phyloP scores from a whole-genome alignment of 2,329 filamentous ascomycete species.

The Periconia sp. region DNA sequence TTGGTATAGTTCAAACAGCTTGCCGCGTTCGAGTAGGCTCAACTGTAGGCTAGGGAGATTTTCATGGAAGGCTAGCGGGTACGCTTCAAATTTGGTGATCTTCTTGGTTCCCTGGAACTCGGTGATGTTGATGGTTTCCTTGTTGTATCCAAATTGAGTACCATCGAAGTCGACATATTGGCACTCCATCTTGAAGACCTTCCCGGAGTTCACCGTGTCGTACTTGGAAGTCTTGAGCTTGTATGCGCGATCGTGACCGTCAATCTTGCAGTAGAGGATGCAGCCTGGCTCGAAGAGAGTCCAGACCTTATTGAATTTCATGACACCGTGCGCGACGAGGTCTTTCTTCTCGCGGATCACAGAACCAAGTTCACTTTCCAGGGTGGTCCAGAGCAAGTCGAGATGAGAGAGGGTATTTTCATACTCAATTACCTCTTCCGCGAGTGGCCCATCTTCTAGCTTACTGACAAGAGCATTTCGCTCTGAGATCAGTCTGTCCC shows the following conservation, averaged over 20 bases:
- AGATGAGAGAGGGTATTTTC: conserved; percentile 12
- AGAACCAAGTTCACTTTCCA: conserved; percentile 15
- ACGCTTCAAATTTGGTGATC: conserved; percentile 46
- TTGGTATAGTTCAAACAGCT: conserved; percentile 50
- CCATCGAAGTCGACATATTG: conserved; percentile 35
- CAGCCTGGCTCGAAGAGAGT: conserved; percentile 25
- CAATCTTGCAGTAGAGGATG: conserved; percentile 15
- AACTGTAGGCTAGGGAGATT: conserved; percentile 41
- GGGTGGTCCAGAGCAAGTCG: conserved; percentile 10
- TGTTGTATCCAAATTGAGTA: conserved; percentile 25
- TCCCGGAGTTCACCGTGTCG: conserved; percentile 13
- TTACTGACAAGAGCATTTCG: conserved; percentile 6
- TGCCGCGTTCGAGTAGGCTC: conserved; percentile 50
- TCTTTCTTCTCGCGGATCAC: conserved; percentile 20
- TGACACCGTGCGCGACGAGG: conserved; percentile 20
- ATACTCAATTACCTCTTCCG: no score
- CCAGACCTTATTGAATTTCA: conserved; percentile 18
- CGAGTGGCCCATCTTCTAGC: no score
- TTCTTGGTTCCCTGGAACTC: conserved; percentile 42
- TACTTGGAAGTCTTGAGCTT: conserved; percentile 13
- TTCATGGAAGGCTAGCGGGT: conserved; percentile 48
- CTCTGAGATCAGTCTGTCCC: conserved; percentile 9
- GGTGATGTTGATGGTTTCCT: conserved; percentile 16
- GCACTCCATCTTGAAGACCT: conserved; percentile 14
- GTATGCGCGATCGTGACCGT: conserved; percentile 20